These are phyloP conservation scores for Neodidymelliopsis sp. DNA, from an alignment of 2,329 filamentous ascomycete genomes.

Conservation along the genomic window DNA sequence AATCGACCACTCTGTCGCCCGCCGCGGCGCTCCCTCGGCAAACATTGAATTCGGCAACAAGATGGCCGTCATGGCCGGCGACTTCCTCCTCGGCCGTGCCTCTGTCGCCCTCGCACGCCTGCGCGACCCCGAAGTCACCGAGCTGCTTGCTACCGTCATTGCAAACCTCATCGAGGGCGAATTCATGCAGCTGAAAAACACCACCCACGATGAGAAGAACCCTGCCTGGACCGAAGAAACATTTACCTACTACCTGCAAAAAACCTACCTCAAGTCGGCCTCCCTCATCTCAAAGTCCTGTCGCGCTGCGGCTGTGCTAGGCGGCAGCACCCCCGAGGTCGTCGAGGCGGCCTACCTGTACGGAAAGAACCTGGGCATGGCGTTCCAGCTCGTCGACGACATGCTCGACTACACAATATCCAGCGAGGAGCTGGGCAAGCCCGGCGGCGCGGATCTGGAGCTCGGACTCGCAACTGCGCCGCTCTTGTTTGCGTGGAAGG, in stretches of 20 bases:
- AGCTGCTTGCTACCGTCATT: constrained; percentile 93
- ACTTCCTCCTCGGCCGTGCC: constrained; percentile 90
- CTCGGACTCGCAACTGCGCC: constrained; percentile 93
- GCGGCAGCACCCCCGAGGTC: constrained; percentile 76
- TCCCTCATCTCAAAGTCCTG: constrained; percentile 97
- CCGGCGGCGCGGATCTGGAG: constrained; percentile 91
- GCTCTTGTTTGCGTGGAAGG: constrained; percentile 93
- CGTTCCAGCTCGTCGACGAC: constrained; percentile 97
- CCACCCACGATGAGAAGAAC: constrained; percentile 82
- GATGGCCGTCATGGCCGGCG: constrained; percentile 97
- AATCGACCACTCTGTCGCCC: constrained; percentile 88
- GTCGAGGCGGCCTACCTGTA: constrained; percentile 93
- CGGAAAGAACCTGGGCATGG: constrained; percentile 90
- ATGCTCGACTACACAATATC: constrained; percentile 95
- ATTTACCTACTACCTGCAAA: constrained; percentile 92
- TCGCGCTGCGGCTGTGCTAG: constrained; percentile 85
- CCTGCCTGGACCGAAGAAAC: constrained; percentile 89
- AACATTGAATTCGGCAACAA: constrained; percentile 98
- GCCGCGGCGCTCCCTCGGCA: constrained; percentile 84
- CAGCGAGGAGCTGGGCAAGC: constrained; percentile 87
- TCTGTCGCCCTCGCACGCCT: constrained; percentile 92
- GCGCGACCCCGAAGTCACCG: constrained; percentile 91
- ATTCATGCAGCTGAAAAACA: constrained; percentile 99
- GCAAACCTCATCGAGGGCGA: constrained; percentile 98
- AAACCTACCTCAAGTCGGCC: constrained; percentile 97